Percentiles rank a stretch among this genome's conserved stretches.
Evolutionary conservation across 371 early-diverging fungal genomes (phyloP).

Genomic region (Batkoa obscura): DNA sequence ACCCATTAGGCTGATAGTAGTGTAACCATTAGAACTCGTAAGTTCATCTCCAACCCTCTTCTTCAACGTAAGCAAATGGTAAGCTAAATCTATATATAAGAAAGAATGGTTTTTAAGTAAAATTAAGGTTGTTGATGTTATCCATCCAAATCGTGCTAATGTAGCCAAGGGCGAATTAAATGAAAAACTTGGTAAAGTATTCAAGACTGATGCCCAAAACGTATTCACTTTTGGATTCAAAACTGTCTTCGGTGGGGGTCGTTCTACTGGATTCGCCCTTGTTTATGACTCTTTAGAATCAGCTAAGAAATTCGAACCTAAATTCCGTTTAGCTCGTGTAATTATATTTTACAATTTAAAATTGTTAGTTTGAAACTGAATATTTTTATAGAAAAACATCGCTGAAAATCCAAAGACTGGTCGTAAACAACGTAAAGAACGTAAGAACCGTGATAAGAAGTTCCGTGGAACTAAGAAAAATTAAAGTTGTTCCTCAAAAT

Average conservation of each 20-base stretch:
- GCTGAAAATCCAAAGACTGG: conserved; percentile 55
- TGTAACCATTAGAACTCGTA: conserved; percentile 93
- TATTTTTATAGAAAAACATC: conserved; percentile 36
- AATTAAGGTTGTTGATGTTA: conserved; percentile 62
- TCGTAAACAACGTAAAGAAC: conserved; percentile 97
- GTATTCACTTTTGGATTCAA: conserved; percentile 91
- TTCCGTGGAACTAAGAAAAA: conserved; percentile 91
- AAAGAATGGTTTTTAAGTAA: not conserved
- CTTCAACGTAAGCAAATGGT: conserved; percentile 96
- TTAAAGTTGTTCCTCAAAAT: too few species aligned
- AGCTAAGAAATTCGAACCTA: conserved; percentile 97
- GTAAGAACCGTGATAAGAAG: conserved; percentile 98
- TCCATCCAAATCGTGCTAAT: conserved; percentile 88
- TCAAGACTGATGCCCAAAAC: conserved; percentile 82
- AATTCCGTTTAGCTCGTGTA: conserved; percentile 77
- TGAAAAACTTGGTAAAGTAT: conserved; percentile 88
- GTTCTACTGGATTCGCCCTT: conserved; percentile 91
- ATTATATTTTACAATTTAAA: too few species aligned
- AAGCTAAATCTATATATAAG: conserved; percentile 7
- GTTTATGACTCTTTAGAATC: conserved; percentile 92
- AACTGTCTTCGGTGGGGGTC: conserved; percentile 95
- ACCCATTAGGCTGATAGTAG: conserved; percentile 40
- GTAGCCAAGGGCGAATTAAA: conserved; percentile 82
- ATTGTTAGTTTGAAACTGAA: not conserved
- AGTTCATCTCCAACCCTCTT: conserved; percentile 97